These are phyloP conservation scores for Lithohypha guttulata DNA, from an alignment of 2,329 filamentous ascomycete species.

Conservation along the genomic window DNA sequence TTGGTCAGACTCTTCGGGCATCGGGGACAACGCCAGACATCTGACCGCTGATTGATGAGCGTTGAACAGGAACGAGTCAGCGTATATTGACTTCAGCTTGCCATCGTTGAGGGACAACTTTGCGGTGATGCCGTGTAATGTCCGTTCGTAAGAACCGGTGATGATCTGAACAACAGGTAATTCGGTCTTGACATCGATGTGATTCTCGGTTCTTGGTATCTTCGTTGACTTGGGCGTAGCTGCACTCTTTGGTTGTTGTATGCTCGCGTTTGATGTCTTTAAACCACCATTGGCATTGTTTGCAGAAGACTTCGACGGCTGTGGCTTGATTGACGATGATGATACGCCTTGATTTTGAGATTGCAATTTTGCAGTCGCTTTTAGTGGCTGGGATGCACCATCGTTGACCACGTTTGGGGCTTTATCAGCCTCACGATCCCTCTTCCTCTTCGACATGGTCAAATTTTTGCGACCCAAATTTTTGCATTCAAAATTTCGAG, in stretches of 20 bases:
- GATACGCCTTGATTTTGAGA: not conserved
- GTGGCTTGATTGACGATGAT: not conserved
- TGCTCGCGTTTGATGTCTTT: slow-evolving; percentile 25
- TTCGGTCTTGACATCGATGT: slow-evolving; percentile 21
- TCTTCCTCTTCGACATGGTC: slow-evolving; percentile 37
- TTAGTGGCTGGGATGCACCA: not conserved
- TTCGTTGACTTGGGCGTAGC: slow-evolving; percentile 14
- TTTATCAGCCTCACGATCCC: slow-evolving; percentile 22
- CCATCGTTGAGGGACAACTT: slow-evolving; percentile 41
- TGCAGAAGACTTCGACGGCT: not conserved
- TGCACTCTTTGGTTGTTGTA: slow-evolving; percentile 21
- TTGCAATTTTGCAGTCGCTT: slow-evolving; percentile 10
- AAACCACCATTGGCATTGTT: slow-evolving; percentile 20
- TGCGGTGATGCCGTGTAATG: slow-evolving; percentile 83
- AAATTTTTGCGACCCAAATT: too few relatives aligned
- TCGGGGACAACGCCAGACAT: slow-evolving; percentile 73
- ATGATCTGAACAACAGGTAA: slow-evolving; percentile 69
- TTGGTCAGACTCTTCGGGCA: slow-evolving; percentile 54
- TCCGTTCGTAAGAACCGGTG: slow-evolving; percentile 84
- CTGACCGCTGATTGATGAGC: slow-evolving; percentile 84
- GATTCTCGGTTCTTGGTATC: slow-evolving; percentile 23
- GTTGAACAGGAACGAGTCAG: slow-evolving; percentile 91
- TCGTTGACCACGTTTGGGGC: slow-evolving; percentile 1
- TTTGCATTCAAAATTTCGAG: too few relatives aligned
- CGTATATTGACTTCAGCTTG: slow-evolving; percentile 49